These are phyloP conservation scores for Ilyonectria robusta DNA, from an alignment of 2,329 filamentous ascomycete species.

Conservation along the genomic window DNA sequence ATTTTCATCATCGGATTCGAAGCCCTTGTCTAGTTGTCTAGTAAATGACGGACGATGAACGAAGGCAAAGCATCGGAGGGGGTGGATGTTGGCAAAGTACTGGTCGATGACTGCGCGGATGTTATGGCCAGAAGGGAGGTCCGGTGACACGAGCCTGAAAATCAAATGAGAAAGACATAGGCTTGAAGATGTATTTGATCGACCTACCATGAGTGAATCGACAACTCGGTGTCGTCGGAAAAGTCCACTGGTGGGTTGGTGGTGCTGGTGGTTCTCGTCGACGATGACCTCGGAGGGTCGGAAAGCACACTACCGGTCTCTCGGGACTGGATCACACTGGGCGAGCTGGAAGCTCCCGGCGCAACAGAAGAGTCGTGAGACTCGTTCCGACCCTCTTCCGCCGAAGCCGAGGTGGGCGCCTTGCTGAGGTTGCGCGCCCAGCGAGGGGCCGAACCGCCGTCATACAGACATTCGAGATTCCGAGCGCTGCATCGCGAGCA, in stretches of 20 bases:
- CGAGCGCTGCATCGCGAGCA: conserved; percentile 55
- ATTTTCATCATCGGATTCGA: conserved; percentile 54
- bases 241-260: conserved; percentile 43
- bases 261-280: conserved; percentile 40
- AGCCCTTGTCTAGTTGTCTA: conserved; percentile 55
- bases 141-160: conserved; percentile 52
- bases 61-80: conserved; percentile 58
- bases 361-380: conserved; percentile 39
- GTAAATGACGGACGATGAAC: conserved; percentile 58
- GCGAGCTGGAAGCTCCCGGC: conserved; percentile 38
- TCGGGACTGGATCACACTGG: conserved; percentile 45
- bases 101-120: conserved; percentile 55
- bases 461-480: conserved; percentile 55
- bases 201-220: conserved; percentile 46
- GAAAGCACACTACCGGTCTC: conserved; percentile 39
- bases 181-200: not conserved
- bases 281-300: conserved; percentile 38
- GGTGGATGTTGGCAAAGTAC: conserved; percentile 58
- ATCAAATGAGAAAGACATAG: conserved; percentile 16
- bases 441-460: conserved; percentile 55
- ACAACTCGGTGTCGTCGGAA: conserved; percentile 46
- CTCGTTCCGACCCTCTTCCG: conserved; percentile 40
- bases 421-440: conserved; percentile 54
- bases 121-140: conserved; percentile 52
- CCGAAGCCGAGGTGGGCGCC: conserved; percentile 41